phyloP scores from a whole-genome alignment of 306 rosid species.

The Trifolium subterraneum region DNA sequence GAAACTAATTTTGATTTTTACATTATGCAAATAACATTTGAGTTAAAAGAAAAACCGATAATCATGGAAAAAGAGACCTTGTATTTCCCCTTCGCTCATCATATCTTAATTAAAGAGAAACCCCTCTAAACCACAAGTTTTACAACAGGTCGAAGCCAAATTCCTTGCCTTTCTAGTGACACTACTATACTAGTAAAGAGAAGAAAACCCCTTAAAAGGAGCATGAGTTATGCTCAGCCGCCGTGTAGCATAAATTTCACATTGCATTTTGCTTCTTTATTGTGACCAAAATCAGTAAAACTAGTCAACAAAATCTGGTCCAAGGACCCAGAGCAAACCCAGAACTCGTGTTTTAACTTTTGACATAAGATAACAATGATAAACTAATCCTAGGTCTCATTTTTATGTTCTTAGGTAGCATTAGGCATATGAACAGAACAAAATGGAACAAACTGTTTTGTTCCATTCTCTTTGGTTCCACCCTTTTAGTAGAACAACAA shows the following conservation, averaged over 20 bases:
- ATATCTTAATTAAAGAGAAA: neutral
- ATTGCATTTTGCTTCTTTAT: neutral
- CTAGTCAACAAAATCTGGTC: neutral
- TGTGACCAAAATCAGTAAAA: slow-evolving; percentile 1
- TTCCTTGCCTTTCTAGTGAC: neutral
- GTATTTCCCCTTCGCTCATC: neutral
- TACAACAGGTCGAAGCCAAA: slow-evolving; percentile 6
- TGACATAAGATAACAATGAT: neutral
- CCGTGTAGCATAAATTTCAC: neutral
- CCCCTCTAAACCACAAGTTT: neutral
- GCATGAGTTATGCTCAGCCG: neutral
- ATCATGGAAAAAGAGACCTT: neutral
- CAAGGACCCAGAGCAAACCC: neutral
- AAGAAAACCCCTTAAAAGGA: neutral
- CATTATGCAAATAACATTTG: slow-evolving; percentile 23
- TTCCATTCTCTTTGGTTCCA: neutral
- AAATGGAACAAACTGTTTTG: neutral
- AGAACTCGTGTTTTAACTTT: neutral
- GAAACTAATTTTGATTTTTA: slow-evolving; percentile 2
- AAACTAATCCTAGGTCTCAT: slow-evolving; percentile 25
- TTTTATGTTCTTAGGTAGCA: neutral
- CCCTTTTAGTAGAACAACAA: neutral
- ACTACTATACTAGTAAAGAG: neutral
- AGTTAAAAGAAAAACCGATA: neutral
- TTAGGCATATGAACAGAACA: neutral